Base-by-base conservation (phyloP, 345 rosid species). In the Euphorbia tirucalli region DNA sequence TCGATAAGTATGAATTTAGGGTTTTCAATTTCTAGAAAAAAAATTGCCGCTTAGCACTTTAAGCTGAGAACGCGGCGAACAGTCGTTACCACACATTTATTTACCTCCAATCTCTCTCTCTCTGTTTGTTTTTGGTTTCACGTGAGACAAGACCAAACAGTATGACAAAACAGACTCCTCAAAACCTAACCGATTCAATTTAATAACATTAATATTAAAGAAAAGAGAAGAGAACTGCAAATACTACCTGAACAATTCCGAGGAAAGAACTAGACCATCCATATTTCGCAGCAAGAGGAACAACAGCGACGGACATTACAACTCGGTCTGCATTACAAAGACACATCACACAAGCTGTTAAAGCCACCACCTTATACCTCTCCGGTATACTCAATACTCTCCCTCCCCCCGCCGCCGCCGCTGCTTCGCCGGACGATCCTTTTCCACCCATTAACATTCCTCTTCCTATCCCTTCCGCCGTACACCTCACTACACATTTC, bases 231-330 rank as follows among this genome's bases (percentile, higher is more conserved):
- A 35, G 39, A 7, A 3, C 11, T 44, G 11, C 2, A 13, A 44
- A 44, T 13, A 46, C 22, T 87, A 94, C 98, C 98, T 94, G 98
- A 70, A 94, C 97, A 55, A 92, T 83, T 79, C 98, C 98, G 58
- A 92, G 59, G 78, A 94, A 94, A 49, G 93, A 81, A 72, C 84
- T 94, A 69, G 97, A 94, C 98, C 99, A 94, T 1, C 93, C 96
- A 68, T 72, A 76, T 71, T 87, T 86, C 9, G 90, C 86, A 30
- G 98, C 97, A 3, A 94, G 91, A 19, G 99, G 99, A 61, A 94
- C 99, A 52, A 92, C 75, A 32, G 99, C 89, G 0, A 94, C 97
- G 0, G 99, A 94, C 99, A 76, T 76, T 5, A 76, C 79, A 19
- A 76, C 71, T 10, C 79, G 66, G 24, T 76, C 79, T 25, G 75